Conservation (phyloP, 108 stramenopile genomes). For the Chaetoceros muelleri region DNA sequence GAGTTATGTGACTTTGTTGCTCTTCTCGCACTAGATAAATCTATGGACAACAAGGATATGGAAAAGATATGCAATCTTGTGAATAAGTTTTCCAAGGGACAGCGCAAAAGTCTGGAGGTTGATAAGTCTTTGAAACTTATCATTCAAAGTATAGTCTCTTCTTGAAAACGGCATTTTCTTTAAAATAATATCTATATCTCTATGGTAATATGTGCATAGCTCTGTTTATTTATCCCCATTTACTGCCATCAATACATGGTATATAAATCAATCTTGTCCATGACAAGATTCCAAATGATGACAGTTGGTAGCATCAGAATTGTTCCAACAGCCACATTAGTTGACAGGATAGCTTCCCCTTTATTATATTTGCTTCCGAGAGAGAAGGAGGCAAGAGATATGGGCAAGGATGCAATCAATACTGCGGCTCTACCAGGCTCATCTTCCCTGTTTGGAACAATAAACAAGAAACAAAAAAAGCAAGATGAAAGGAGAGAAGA, state of each 20-base stretch:
- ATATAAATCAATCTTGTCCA: slow-evolving; percentile 18
- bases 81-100: slow-evolving; percentile 63
- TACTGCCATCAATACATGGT: slow-evolving; percentile 1
- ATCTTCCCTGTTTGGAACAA: no score
- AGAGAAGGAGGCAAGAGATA: slow-evolving; percentile 29
- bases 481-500: no score
- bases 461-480: no score
- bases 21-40: slow-evolving; percentile 44
- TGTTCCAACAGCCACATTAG: slow-evolving; percentile 24
- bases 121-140: background rate
- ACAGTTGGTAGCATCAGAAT: slow-evolving; percentile 29
- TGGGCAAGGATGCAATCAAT: slow-evolving; percentile 25
- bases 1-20: slow-evolving; percentile 60
- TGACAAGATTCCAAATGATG: slow-evolving; percentile 20
- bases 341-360: slow-evolving; percentile 23
- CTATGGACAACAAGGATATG: slow-evolving; percentile 38
- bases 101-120: slow-evolving; percentile 28
- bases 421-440: slow-evolving; percentile 27
- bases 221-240: no score
- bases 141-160: no score
- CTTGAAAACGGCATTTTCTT: background rate
- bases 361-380: slow-evolving; percentile 22
- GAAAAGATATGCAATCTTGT: slow-evolving; percentile 44
- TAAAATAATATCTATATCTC: background rate
- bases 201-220: no score